Conservation (phyloP, 1,284 basidiomycete genomes). For the Singerocomus rubriflavus region DNA sequence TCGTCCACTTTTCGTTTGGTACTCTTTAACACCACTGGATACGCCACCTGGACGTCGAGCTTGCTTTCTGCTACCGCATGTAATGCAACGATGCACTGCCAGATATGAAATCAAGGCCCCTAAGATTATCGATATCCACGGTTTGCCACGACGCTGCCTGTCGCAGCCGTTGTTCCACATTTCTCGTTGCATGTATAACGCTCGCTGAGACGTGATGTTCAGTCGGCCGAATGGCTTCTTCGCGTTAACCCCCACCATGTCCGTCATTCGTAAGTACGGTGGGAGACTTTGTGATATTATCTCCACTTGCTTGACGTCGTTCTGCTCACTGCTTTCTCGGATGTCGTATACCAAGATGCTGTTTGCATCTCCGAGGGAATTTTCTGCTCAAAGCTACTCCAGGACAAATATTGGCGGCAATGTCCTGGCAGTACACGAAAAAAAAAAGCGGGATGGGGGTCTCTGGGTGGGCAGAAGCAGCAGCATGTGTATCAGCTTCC, state of each 20-base stretch:
- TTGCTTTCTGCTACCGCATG: slow-evolving; percentile 14
- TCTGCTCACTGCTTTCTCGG: neutral
- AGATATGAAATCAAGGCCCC: slow-evolving; percentile 31
- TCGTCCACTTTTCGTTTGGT: slow-evolving; percentile 3
- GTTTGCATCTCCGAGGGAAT: slow-evolving; percentile 26
- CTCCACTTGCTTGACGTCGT: slow-evolving; percentile 4
- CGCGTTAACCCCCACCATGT: slow-evolving; percentile 3
- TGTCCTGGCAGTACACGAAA: slow-evolving; percentile 16
- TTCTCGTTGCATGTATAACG: slow-evolving; percentile 4
- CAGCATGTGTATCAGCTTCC: slow-evolving; percentile 29
- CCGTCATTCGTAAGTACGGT: slow-evolving; percentile 4
- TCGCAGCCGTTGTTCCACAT: slow-evolving; percentile 15
- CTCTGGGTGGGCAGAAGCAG: slow-evolving; percentile 31
- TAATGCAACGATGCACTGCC: slow-evolving; percentile 17
- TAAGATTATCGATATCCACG: slow-evolving; percentile 24
- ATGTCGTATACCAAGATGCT: neutral
- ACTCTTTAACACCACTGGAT: slow-evolving; percentile 25
- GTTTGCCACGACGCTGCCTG: slow-evolving; percentile 8
- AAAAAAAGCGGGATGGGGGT: slow-evolving; percentile 25
- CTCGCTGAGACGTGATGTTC: neutral
- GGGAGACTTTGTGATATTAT: slow-evolving; percentile 5
- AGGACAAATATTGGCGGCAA: slow-evolving; percentile 5
- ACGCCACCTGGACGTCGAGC: slow-evolving; percentile 9
- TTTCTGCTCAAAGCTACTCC: neutral
- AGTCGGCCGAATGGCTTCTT: slow-evolving; percentile 3